A percentile compares a stretch with the other conserved stretches of the same genome.
Evolutionary conservation across 1,284 basidiomycete genomes (phyloP).

Genomic region (Pseudomicrostroma phylloplanum): DNA sequence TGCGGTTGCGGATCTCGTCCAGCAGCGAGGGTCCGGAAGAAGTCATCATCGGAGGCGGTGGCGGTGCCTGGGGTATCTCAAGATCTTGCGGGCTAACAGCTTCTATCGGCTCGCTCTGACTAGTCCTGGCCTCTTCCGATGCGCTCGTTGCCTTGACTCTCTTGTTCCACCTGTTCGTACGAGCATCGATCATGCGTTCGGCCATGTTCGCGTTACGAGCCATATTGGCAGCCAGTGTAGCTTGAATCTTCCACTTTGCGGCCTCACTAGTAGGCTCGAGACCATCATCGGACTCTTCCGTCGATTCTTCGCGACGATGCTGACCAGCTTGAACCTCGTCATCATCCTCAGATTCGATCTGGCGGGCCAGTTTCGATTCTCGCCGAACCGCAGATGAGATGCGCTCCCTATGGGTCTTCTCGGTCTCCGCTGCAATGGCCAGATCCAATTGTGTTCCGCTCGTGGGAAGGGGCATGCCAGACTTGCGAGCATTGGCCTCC

Average conservation of each 20-base stretch:
- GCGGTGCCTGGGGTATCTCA: slow-evolving; percentile 23
- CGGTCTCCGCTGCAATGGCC: neutral
- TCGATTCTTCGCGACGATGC: neutral
- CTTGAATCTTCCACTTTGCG: slow-evolving; percentile 48
- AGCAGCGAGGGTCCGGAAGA: slow-evolving; percentile 18
- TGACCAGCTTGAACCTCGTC: slow-evolving; percentile 15
- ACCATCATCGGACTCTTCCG: slow-evolving; percentile 16
- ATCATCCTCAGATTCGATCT: neutral
- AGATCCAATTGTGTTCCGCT: neutral
- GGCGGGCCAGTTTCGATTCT: slow-evolving; percentile 16
- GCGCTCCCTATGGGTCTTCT: slow-evolving; percentile 19
- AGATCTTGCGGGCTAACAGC: slow-evolving; percentile 9
- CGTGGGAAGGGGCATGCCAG: slow-evolving; percentile 7
- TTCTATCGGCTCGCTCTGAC: no score
- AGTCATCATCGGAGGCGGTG: slow-evolving; percentile 13
- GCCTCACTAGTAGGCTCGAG: slow-evolving; percentile 24
- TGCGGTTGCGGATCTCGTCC: slow-evolving; percentile 32
- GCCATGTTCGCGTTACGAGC: slow-evolving; percentile 43
- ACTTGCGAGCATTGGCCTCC: slow-evolving; percentile 45
- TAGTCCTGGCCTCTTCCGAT: neutral
- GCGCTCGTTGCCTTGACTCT: slow-evolving; percentile 11
- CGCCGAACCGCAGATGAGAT: slow-evolving; percentile 29
- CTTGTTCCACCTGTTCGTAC: slow-evolving; percentile 18
- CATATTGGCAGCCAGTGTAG: slow-evolving; percentile 45
- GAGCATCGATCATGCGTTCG: slow-evolving; percentile 42